These are phyloP conservation scores for Pseudopithomyces chartarum DNA, from an alignment of 2,329 filamentous ascomycete species.

Conservation along the genomic window DNA sequence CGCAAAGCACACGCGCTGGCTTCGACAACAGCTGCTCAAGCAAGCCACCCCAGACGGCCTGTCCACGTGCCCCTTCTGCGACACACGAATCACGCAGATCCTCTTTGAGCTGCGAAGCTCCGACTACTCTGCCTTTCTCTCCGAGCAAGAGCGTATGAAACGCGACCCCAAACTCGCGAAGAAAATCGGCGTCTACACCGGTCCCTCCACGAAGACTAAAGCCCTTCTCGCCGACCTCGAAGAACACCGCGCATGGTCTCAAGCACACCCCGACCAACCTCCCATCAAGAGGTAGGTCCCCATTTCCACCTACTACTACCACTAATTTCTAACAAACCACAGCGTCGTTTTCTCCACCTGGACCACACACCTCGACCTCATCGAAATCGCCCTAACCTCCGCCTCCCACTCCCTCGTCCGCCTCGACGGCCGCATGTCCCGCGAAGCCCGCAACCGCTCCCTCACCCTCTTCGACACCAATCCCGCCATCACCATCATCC, in stretches of 20 bases:
- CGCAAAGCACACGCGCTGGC: conserved; percentile 68
- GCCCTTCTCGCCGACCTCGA: conserved; percentile 79
- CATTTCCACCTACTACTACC: not conserved
- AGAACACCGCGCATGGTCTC: conserved; percentile 66
- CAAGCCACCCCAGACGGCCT: conserved; percentile 50
- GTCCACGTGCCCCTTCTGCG: conserved; percentile 72
- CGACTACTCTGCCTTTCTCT: conserved; percentile 54
- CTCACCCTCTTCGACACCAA: conserved; percentile 81
- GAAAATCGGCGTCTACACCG: conserved; percentile 71
- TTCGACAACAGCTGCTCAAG: conserved; percentile 59
- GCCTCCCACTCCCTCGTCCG: conserved; percentile 72
- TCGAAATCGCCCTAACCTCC: conserved; percentile 76
- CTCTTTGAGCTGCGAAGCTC: conserved; percentile 72
- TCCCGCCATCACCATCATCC: conserved; percentile 72
- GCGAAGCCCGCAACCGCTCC: conserved; percentile 72
- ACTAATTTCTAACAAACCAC: conserved; percentile 13
- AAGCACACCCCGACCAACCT: conserved; percentile 64
- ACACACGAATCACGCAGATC: conserved; percentile 63
- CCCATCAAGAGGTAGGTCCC: conserved; percentile 71
- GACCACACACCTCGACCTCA: conserved; percentile 92
- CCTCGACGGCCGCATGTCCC: conserved; percentile 89
- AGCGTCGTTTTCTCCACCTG: conserved; percentile 93
- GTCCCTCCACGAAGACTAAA: conserved; percentile 90
- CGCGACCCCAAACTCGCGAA: conserved; percentile 62
- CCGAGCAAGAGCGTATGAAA: conserved; percentile 63